Evolutionary conservation across 148 eudicot species (phyloP).

Genomic region (Camellia lanceoleosa): DNA sequence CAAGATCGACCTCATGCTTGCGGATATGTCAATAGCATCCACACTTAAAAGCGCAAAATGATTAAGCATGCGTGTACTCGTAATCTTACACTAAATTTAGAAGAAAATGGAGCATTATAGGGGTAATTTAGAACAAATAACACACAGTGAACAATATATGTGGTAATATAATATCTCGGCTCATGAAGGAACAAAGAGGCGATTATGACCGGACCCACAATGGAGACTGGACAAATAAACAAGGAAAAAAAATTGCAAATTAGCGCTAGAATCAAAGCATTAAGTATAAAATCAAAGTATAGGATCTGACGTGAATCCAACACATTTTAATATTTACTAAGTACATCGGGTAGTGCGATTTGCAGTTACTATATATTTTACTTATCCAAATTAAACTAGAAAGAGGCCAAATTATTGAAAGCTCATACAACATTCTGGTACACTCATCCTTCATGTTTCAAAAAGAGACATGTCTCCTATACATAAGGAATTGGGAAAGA

Average conservation of each 20-base stretch:
- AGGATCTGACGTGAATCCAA: background rate
- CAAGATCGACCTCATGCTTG: slow-evolving; percentile 99
- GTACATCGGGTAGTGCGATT: background rate
- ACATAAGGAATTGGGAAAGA: background rate
- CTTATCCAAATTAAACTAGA: background rate
- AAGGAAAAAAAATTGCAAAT: slow-evolving; percentile 16
- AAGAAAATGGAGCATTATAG: slow-evolving; percentile 17
- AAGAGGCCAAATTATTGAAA: background rate
- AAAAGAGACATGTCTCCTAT: background rate
- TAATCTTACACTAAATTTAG: slow-evolving; percentile 4
- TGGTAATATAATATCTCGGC: slow-evolving; percentile 79
- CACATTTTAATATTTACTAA: background rate
- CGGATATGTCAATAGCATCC: slow-evolving; percentile 99
- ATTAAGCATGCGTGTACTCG: too few species aligned
- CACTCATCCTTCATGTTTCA: background rate
- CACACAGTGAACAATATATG: slow-evolving; percentile 82
- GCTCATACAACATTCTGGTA: background rate
- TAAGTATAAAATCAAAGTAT: background rate
- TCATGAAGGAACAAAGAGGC: slow-evolving; percentile 86
- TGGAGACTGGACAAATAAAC: slow-evolving; percentile 55
- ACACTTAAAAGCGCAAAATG: slow-evolving; percentile 71
- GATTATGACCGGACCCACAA: slow-evolving; percentile 88
- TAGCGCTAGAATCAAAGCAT: slow-evolving; percentile 8
- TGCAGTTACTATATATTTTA: background rate
- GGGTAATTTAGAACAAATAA: background rate